phyloP scores from a whole-genome alignment of 2,329 filamentous ascomycete genomes.

The Pseudodiploospora longispora region DNA sequence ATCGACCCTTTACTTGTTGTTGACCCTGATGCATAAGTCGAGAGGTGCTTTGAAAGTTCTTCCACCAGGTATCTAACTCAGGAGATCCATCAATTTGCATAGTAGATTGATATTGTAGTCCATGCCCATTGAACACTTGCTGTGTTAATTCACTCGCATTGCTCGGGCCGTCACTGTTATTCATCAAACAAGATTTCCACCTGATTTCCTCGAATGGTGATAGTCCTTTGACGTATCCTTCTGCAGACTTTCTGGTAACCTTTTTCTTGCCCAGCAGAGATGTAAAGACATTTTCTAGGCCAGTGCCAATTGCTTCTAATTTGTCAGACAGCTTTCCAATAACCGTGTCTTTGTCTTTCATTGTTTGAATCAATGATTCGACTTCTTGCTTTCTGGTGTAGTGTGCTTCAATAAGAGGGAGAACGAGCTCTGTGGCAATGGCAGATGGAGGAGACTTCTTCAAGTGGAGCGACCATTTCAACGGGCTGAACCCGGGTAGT shows the following conservation, averaged over 20 bases:
- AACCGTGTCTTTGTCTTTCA: slow-evolving; percentile 44
- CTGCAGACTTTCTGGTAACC: slow-evolving; percentile 34
- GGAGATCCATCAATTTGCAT: slow-evolving; percentile 24
- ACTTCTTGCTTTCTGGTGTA: slow-evolving; percentile 31
- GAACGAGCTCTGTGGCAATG: slow-evolving; percentile 40
- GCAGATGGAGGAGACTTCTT: slow-evolving; percentile 32
- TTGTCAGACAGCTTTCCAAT: slow-evolving; percentile 46
- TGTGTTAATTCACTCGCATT: slow-evolving; percentile 30
- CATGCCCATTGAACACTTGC: slow-evolving; percentile 31
- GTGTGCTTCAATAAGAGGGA: slow-evolving; percentile 43
- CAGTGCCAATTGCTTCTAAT: slow-evolving; percentile 41
- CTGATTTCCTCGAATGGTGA: slow-evolving; percentile 35
- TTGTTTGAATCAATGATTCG: slow-evolving; percentile 31
- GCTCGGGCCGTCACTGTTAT: slow-evolving; percentile 16
- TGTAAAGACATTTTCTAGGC: slow-evolving; percentile 47
- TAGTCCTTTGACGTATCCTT: slow-evolving; percentile 43
- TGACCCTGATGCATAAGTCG: slow-evolving; percentile 14
- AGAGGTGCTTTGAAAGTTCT: slow-evolving; percentile 26
- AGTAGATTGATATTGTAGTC: slow-evolving; percentile 21
- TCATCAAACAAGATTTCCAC: slow-evolving; percentile 27
- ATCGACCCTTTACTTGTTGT: slow-evolving; percentile 6
- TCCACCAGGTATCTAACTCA: slow-evolving; percentile 43
- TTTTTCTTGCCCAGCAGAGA: slow-evolving; percentile 40
- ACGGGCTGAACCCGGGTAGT: slow-evolving; percentile 55
- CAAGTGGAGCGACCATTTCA: slow-evolving; percentile 60